Evolutionary conservation across 345 rosid genomes (phyloP), one percentile per base, ranked within the genome.

Genomic region (Triadica sebifera): DNA sequence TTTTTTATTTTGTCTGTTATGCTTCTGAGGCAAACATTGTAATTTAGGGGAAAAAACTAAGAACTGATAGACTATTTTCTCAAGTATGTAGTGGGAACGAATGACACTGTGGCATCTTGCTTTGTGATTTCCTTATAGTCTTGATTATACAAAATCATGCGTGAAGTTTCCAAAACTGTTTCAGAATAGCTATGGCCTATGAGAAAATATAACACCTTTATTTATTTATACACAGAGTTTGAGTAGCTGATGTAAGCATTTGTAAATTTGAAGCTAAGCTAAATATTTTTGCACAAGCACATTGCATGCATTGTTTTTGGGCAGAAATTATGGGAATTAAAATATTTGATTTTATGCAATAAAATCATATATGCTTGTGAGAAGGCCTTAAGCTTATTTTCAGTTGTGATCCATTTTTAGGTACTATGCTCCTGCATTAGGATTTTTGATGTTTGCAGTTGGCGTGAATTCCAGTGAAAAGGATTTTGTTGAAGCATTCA

Each of bases 391-490:
- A 34, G 43, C 51, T 62, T 10, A 65, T 16, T 15, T n/a, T 65
- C 57, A 47, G 16, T 65, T 56, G 46, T 63, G 5, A n/a, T 52
- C 72, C 75, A 43, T 68, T 72, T 75, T 74, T 78, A 94, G 98
- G 93, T 94, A 91, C 84, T 94, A 92, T 53, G 98, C 93, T 15
- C 96, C 98, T 4, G 98, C 98, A 20, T 83, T 94, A 70, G 99
- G 99, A 20, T 93, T 92, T 85, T 79, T 93, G 90, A 94, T 94
- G 98, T 94, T 94, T 85, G 98, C 99, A 12, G 98, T 94, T 59
- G 98, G 99, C 59, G 87, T 93, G 74, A 94, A 91, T 80, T 92
- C 98, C 71, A 85, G 88, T 11, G 98, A 89, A 84, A 89, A 87
- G 75, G 99, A 94, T 78, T 94, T 94, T 81, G 77, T 93, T 20